Evolutionary conservation across 345 rosid species (phyloP), one percentile per base, ranked within the genome.

Genomic region (Syzygium oleosum): DNA sequence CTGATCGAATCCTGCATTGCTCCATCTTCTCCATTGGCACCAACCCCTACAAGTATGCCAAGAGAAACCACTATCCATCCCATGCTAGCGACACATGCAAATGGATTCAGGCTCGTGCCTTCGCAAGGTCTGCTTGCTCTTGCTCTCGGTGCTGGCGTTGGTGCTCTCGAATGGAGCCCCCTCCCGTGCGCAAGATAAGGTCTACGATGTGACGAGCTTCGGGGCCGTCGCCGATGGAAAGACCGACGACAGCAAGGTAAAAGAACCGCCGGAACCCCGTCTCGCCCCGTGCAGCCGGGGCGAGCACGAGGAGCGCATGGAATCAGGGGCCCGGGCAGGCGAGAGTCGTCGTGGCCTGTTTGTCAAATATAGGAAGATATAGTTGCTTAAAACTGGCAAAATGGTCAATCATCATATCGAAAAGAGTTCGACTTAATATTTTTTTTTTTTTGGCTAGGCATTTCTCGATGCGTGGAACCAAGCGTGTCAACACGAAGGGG

Each of bases 161-260:
- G 46, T 21, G 43, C 46, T 68, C 79, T 5, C 49, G 1, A 73
- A 0, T 5, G 80, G 80, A 1, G 49, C 22, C 46, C 46, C 12
- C 46, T 73, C 49, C 49, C 79, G 9, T 68, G 79, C 79, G 17
- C 23, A 22, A 5, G 80, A 17, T 49, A 73, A 73, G 49, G 84
- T 58, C 49, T 91, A 88, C 53, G n/a, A 89, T 52, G 91, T 91
- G 12, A 63, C 12, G 34, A 46, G 21, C 15, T 80, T 87, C 55
- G 93, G 93, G 6, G 91, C 91, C 12, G 63, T 85, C 15, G 84
- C 88, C 3, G 89, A 91, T 46, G 90, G 90, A 58, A 63, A 27
- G 53, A 88, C 86, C 13, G 88, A 88, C 52, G 51, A 59, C 29
- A 54, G 85, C 31, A 80, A 86, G 87, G 92, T 90, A 80, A 4